Base-by-base conservation (phyloP, 139 green algal species). In the Mychonastes homosphaera region DNA sequence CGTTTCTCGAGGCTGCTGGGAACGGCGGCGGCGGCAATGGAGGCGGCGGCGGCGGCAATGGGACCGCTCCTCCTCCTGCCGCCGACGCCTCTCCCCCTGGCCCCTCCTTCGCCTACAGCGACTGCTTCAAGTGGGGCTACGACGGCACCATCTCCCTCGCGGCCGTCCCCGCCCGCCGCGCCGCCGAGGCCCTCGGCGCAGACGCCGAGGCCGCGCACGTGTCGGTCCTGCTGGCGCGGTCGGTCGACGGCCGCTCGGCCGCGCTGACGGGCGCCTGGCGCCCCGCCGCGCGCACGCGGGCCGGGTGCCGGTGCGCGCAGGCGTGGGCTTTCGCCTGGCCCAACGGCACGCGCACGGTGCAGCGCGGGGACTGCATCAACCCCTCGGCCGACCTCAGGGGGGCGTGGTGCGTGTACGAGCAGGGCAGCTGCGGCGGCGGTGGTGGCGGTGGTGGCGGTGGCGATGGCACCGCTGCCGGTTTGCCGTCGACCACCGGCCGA, bases 291-390 rank as follows among this genome's bases (percentile, higher is more conserved):
- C 44, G 47, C 32, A 71, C 68, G 2, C 24, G 43, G 26, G 68
- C 48, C 35, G 68, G 68, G 50, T 75, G 68, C 56, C 62, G 67
- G 57, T 75, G 68, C 62, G 44, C 57, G 3, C 35, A 51, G 30
- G 5, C 16, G 24, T 75, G 68, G 68, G 18, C 30, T 4, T 62
- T 62, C 36, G 24, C 18, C 2, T 48, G 10, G 7, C 8, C 41
- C 10, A 48, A 48, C 10, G 32, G 1, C 2, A 40, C 12, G 13
- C 27, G 27, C 19, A 26, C 21, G 3, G 3, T 27, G 9, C 9
- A 49, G 10, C 19, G 39, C 6, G 53, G 40, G 29, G 54, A 39
- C 9, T 74, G 67, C 43, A 38, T 57, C 32, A 74, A 69, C 53
- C 65, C 65, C 18, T 23, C 28, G 4, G 21, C 33, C 26, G 49